Conservation (phyloP, 2,329 filamentous ascomycete species). For the Apiospora kogelbergensis region DNA sequence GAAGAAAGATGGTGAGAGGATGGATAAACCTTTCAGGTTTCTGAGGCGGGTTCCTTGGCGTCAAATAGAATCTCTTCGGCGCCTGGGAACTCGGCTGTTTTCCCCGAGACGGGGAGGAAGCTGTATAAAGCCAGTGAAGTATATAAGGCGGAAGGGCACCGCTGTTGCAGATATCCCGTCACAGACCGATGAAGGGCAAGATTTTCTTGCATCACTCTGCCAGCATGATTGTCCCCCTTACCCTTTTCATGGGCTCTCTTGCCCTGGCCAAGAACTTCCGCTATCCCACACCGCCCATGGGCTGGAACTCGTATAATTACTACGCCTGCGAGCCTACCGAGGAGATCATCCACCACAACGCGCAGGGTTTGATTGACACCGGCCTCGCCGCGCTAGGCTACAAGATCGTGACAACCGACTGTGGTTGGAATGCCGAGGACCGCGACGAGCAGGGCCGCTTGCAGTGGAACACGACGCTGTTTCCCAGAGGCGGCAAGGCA, state of each 20-base stretch:
- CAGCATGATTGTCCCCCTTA: background rate
- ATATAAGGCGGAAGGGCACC: background rate
- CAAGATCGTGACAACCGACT: slow-evolving; percentile 56
- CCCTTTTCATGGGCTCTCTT: background rate
- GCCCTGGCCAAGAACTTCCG: slow-evolving; percentile 18
- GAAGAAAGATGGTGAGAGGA: background rate
- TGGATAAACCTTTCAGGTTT: background rate
- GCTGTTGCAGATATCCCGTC: background rate
- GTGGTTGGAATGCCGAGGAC: slow-evolving; percentile 50
- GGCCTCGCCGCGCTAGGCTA: slow-evolving; percentile 55
- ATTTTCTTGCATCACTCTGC: background rate
- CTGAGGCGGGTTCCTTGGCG: background rate
- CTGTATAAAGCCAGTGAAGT: background rate
- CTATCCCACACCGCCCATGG: slow-evolving; percentile 41
- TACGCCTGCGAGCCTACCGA: slow-evolving; percentile 51
- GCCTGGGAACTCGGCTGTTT: background rate
- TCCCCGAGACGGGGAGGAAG: background rate
- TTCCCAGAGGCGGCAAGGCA: slow-evolving; percentile 50
- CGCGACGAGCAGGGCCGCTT: slow-evolving; percentile 44
- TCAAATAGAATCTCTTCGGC: background rate
- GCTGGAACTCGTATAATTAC: slow-evolving; percentile 62
- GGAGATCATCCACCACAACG: slow-evolving; percentile 48
- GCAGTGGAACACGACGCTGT: slow-evolving; percentile 49
- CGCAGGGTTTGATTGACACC: slow-evolving; percentile 51
- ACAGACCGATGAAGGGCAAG: no score